A percentile compares a stretch with the other conserved stretches of the same genome.
Evolutionary conservation across 495 filamentous ascomycete genomes (phyloP).

Genomic region (Xylaria longipes): DNA sequence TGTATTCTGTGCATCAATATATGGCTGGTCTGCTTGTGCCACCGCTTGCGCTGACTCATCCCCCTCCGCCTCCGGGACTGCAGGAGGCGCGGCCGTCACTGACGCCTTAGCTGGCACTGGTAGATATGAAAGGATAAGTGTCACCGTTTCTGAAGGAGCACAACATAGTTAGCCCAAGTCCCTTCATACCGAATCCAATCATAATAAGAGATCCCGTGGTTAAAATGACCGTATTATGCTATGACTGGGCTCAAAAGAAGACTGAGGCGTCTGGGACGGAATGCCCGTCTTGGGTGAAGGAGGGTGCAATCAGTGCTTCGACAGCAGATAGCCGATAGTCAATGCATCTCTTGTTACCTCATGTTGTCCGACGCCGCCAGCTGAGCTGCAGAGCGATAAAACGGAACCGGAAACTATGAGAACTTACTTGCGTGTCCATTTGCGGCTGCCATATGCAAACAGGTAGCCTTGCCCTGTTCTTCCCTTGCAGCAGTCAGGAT

Average conservation of each 20-base stretch:
- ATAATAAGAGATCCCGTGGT: background rate
- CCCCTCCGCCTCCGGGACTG: constrained; percentile 50
- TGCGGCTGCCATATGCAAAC: constrained; percentile 86
- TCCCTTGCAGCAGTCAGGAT: constrained; percentile 73
- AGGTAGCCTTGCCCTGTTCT: constrained; percentile 67
- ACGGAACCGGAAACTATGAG: background rate
- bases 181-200: background rate
- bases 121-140: constrained; percentile 48
- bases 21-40: constrained; percentile 42
- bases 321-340: background rate
- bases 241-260: background rate
- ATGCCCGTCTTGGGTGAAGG: background rate
- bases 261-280: background rate
- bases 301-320: background rate
- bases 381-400: background rate
- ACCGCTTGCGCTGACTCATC: constrained; percentile 38
- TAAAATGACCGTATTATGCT: background rate
- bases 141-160: constrained; percentile 46
- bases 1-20: constrained; percentile 73
- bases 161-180: constrained; percentile 2
- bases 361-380: background rate
- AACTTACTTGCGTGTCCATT: constrained; percentile 81
- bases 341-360: constrained; percentile 6
- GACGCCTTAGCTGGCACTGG: constrained; percentile 32
- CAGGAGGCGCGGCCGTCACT: constrained; percentile 54